Percentiles rank a stretch among this genome's conserved stretches.
Conservation (phyloP, 768 basidiomycete genomes). For the Termitomyces bulborhizus region DNA sequence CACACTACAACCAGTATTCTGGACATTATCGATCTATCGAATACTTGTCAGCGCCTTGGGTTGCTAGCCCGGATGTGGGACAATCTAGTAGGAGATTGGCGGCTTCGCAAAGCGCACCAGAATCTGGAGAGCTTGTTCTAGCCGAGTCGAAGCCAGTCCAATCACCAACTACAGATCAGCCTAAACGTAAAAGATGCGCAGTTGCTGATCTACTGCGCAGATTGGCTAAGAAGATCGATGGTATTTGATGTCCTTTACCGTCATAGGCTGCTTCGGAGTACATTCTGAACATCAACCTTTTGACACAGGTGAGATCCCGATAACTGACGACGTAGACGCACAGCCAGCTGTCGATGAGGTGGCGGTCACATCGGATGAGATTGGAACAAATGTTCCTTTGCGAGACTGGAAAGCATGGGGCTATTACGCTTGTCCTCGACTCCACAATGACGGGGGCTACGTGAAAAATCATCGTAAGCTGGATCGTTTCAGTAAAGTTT, state of each 20-base stretch:
- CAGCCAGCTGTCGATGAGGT: neutral
- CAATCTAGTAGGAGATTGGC: conserved; percentile 15
- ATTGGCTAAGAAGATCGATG: conserved; percentile 6
- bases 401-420: conserved; percentile 51
- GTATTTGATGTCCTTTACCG: conserved; percentile 1
- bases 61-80: conserved; percentile 16
- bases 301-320: neutral
- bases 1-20: conserved; percentile 16
- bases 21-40: conserved; percentile 23
- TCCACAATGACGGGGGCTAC: conserved; percentile 25
- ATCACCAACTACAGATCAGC: neutral
- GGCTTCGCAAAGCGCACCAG: neutral
- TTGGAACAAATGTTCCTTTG: neutral
- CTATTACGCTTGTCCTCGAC: conserved; percentile 42
- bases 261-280: neutral
- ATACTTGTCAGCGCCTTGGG: conserved; percentile 21
- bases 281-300: neutral
- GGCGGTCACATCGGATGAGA: neutral
- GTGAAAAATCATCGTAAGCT: conserved; percentile 40
- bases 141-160: neutral
- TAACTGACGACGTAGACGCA: no score
- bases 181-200: neutral
- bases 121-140: neutral
- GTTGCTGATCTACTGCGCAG: conserved; percentile 1
- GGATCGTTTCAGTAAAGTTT: neutral